Evolutionary conservation across 345 rosid species (phyloP).

Genomic region (Raphanus raphanistrum): DNA sequence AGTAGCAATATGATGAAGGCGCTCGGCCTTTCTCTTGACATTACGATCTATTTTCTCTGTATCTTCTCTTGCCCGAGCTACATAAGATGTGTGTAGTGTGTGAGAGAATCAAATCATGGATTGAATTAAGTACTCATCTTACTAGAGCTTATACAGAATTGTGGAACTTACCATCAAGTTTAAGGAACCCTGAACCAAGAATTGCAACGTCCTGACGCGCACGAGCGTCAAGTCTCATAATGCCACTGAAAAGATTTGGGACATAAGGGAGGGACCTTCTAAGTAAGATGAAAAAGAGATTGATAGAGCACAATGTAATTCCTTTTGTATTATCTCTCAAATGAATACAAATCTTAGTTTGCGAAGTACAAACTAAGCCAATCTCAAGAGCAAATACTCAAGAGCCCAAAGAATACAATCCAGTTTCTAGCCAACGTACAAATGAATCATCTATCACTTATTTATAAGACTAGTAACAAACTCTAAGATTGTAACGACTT

Average conservation of each 20-base stretch:
- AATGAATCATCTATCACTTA: background rate
- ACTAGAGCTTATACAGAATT: background rate
- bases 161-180: slow-evolving; percentile 67
- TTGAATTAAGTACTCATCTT: background rate
- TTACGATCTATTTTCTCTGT: slow-evolving; percentile 87
- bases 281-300: no score
- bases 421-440: background rate
- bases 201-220: slow-evolving; percentile 93
- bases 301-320: background rate
- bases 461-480: no score
- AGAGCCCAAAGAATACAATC: background rate
- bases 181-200: slow-evolving; percentile 79
- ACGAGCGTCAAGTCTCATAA: slow-evolving; percentile 86
- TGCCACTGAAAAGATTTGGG: slow-evolving; percentile 51
- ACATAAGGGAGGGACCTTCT: background rate
- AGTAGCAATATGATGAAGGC: slow-evolving; percentile 72
- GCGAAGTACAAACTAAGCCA: background rate
- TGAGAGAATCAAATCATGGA: no score
- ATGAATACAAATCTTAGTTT: background rate
- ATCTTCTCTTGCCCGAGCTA: slow-evolving; percentile 95
- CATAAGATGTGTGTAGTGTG: no score
- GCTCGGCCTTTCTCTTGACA: slow-evolving; percentile 84
- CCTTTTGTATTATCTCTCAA: background rate
- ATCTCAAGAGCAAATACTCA: background rate
- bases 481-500: no score